Base-by-base conservation (phyloP, 1,139 yeast species). In the Lodderomyces parapsilosis region DNA sequence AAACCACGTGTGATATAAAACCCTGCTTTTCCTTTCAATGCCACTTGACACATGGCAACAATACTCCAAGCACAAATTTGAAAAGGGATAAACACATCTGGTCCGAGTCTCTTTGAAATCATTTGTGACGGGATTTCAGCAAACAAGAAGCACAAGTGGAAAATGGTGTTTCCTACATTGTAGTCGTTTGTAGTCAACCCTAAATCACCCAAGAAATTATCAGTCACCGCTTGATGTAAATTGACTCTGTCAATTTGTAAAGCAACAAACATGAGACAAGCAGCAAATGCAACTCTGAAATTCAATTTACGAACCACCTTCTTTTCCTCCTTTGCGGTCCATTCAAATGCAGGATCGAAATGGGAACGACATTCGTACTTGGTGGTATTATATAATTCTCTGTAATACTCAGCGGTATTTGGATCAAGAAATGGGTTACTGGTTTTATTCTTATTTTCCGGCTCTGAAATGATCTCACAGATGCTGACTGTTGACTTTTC, bases 61-160 rank as follows among this genome's bases (percentile, higher is more conserved):
- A 63, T 44, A 46, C 64, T 56, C 72, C 72, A 66, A 8, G 57
- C 42, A 17, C 57, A 49, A 52, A 66, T 62, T 48, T 66, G 73
- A 20, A 56, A 48, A 2, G 71, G 71, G 41, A 66, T 61, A 43
- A 62, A 62, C 30, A 53, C 48, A 48, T 66, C 70, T 2, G 66
- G 63, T 2, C 71, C 71, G 35, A 66, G 45, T 36, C 54, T 53
- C 40, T 66, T 66, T 27, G 68, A 61, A 37, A 65, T 50, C 36
- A 66, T 52, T 48, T 62, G 67, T 1, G 68, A 63, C 2, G 71
- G 71, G 20, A 66, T 53, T 50, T 66, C 71, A 8, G 68, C 66
- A 6, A 56, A 34, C 39, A 66, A 53, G 44, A 66, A 66, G 15
- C 59, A 48, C 15, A 62, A 57, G 36, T 56, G 54, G 44, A 59